phyloP scores from a whole-genome alignment of 1,139 yeast genomes.

The Eremothecium sinecaudum region DNA sequence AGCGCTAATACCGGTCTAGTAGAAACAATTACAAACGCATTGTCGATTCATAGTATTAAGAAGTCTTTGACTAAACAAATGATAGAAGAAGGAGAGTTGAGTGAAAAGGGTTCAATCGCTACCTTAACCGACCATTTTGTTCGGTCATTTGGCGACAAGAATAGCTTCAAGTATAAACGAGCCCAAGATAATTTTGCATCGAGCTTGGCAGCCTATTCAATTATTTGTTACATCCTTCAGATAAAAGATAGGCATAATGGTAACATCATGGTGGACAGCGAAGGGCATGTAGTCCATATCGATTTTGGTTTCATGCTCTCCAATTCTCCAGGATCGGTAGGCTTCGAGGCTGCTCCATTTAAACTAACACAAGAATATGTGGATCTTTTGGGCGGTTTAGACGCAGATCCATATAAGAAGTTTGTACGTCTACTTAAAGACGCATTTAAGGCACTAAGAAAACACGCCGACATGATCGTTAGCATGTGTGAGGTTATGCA shows the following conservation, averaged over 20 bases:
- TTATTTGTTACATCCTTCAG: conserved; percentile 79
- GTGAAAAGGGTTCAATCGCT: conserved; percentile 57
- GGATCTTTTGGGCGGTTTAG: conserved; percentile 73
- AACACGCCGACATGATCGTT: conserved; percentile 61
- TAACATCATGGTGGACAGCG: conserved; percentile 84
- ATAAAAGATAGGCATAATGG: conserved; percentile 96
- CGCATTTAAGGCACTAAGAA: conserved; percentile 64
- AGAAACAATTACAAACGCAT: conserved; percentile 89
- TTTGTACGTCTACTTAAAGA: conserved; percentile 57
- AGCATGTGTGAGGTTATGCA: conserved; percentile 89
- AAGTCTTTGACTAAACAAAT: conserved; percentile 78
- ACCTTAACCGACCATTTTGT: conserved; percentile 69
- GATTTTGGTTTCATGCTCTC: conserved; percentile 91
- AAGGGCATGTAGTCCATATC: conserved; percentile 90
- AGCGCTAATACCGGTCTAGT: conserved; percentile 87
- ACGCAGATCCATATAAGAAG: conserved; percentile 46
- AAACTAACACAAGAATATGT: conserved; percentile 81
- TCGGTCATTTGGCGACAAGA: conserved; percentile 58
- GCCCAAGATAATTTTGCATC: conserved; percentile 80
- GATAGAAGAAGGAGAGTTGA: conserved; percentile 42
- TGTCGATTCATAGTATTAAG: conserved; percentile 87
- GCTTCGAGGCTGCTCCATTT: conserved; percentile 96
- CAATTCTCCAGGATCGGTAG: conserved; percentile 92
- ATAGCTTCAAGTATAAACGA: conserved; percentile 43
- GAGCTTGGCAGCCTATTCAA: conserved; percentile 81